phyloP scores from a whole-genome alignment of 805 yeast species.

The Yamadazyma phyllophila region DNA sequence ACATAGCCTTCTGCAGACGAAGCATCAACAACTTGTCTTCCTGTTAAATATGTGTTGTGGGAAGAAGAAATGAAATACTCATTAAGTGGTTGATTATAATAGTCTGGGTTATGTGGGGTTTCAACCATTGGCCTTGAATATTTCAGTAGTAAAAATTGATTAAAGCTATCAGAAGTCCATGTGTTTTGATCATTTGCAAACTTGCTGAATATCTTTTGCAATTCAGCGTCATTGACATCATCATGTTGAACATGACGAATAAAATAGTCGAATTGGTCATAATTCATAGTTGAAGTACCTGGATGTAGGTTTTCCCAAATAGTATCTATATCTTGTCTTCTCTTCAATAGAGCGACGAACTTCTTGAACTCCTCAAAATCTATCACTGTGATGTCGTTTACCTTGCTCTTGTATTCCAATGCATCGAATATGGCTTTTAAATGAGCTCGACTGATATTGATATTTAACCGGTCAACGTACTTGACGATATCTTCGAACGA shows the following conservation, averaged over 20 bases:
- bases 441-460: slow-evolving; percentile 59
- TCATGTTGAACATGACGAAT: slow-evolving; percentile 50
- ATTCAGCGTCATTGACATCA: slow-evolving; percentile 14
- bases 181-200: slow-evolving; percentile 18
- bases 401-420: slow-evolving; percentile 28
- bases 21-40: slow-evolving; percentile 83
- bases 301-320: slow-evolving; percentile 39
- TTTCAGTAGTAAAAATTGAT: slow-evolving; percentile 35
- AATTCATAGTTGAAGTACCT: slow-evolving; percentile 18
- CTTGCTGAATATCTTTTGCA: slow-evolving; percentile 26
- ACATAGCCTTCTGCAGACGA: slow-evolving; percentile 90
- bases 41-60: slow-evolving; percentile 88
- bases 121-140: slow-evolving; percentile 20
- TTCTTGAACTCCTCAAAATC: slow-evolving; percentile 71
- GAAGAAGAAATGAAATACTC: slow-evolving; percentile 91
- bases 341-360: slow-evolving; percentile 68
- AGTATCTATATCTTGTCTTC: slow-evolving; percentile 55
- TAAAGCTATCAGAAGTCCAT: slow-evolving; percentile 29
- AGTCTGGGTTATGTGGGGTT: slow-evolving; percentile 13
- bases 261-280: slow-evolving; percentile 35
- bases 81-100: slow-evolving; percentile 57
- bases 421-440: slow-evolving; percentile 48
- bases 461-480: slow-evolving; percentile 65
- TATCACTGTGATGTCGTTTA: slow-evolving; percentile 33
- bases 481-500: slow-evolving; percentile 66